Evolutionary conservation across 306 rosid species (phyloP).

Genomic region (Senna tora): DNA sequence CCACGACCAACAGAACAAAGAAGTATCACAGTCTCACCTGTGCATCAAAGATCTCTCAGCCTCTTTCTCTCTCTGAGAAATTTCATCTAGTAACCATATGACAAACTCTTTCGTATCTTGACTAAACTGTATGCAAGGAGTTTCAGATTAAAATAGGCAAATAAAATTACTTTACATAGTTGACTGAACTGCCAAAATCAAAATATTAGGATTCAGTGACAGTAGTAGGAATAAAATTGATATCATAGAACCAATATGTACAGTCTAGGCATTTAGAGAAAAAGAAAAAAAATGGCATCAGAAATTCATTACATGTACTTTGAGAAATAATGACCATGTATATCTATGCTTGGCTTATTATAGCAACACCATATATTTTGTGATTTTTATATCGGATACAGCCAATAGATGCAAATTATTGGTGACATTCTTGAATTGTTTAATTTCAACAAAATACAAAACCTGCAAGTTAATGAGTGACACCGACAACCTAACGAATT

Average conservation of each 20-base stretch:
- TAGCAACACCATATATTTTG: neutral
- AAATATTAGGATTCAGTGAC: neutral
- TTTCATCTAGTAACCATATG: slow-evolving; percentile 47
- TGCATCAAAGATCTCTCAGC: slow-evolving; percentile 53
- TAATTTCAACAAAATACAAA: neutral
- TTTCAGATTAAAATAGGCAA: slow-evolving; percentile 4
- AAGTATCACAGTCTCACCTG: slow-evolving; percentile 37
- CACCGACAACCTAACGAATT: neutral
- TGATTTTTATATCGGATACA: neutral
- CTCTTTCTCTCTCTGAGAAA: slow-evolving; percentile 44
- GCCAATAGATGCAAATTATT: neutral
- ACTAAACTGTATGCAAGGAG: slow-evolving; percentile 19
- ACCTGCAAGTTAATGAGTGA: neutral
- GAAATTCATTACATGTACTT: neutral
- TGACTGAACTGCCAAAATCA: neutral
- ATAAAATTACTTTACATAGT: neutral
- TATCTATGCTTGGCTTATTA: neutral
- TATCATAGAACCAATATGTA: neutral
- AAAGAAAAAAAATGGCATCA: neutral
- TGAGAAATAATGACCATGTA: neutral
- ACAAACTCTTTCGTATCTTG: slow-evolving; percentile 7
- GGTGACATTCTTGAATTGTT: neutral
- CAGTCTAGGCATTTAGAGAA: neutral
- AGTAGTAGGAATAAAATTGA: neutral
- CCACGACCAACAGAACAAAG: slow-evolving; percentile 1